phyloP scores from a whole-genome alignment of 2,329 filamentous ascomycete genomes.

The Magnaporthiopsis poae region DNA sequence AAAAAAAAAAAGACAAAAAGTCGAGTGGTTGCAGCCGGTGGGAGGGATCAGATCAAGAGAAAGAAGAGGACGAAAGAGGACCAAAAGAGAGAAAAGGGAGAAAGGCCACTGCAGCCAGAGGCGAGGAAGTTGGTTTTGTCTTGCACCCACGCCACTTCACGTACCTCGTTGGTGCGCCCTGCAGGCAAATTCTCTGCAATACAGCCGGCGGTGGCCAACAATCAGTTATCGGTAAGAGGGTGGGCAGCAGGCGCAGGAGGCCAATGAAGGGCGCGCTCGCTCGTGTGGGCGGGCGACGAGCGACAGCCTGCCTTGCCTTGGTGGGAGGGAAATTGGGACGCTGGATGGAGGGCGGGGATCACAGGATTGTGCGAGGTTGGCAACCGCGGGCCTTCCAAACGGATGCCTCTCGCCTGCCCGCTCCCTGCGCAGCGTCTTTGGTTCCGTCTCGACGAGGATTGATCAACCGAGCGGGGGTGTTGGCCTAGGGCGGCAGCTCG shows the following conservation, averaged over 20 bases:
- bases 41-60: too few species aligned
- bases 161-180: background rate
- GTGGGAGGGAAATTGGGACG: background rate
- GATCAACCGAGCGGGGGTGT: background rate
- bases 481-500: background rate
- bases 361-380: background rate
- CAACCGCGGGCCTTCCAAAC: background rate
- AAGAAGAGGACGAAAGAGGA: background rate
- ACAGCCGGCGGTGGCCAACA: background rate
- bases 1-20: background rate
- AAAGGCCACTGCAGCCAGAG: background rate
- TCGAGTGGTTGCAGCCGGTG: too few species aligned
- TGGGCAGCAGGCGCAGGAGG: background rate
- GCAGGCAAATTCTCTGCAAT: background rate
- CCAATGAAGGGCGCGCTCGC: background rate
- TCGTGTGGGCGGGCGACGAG: background rate
- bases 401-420: background rate
- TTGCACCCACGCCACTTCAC: background rate
- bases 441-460: background rate
- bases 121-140: background rate
- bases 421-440: background rate
- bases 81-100: background rate
- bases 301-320: background rate
- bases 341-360: background rate
- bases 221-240: background rate